Evolutionary conservation across 2,329 filamentous ascomycete genomes (phyloP).

Genomic region (Xylaria sp.): DNA sequence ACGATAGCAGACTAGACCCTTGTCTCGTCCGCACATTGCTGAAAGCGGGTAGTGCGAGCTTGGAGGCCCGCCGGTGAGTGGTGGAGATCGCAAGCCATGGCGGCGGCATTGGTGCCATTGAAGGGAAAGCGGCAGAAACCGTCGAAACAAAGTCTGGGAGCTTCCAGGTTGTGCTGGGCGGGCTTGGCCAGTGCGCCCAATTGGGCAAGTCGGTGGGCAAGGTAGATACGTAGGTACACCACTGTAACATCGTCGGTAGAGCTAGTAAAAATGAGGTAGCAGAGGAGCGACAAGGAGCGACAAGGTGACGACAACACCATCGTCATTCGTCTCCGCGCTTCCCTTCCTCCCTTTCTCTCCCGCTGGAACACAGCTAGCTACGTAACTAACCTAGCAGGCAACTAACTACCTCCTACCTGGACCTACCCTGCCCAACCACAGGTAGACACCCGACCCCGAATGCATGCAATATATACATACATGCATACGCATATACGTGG

Average conservation of each 20-base stretch:
- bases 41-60: slow-evolving; percentile 18
- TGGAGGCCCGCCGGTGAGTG: slow-evolving; percentile 3
- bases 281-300: slow-evolving; percentile 4
- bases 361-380: too few relatives aligned
- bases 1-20: neutral
- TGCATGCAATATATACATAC: neutral
- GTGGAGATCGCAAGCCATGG: neutral
- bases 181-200: neutral
- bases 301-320: slow-evolving; percentile 30
- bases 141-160: too few relatives aligned
- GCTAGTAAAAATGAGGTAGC: too few relatives aligned
- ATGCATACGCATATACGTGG: too few relatives aligned
- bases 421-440: neutral
- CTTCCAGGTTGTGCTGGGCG: too few relatives aligned
- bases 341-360: slow-evolving; percentile 2
- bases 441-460: neutral
- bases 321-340: slow-evolving; percentile 6
- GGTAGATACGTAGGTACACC: too few relatives aligned
- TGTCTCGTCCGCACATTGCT: slow-evolving; percentile 2
- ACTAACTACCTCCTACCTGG: too few relatives aligned
- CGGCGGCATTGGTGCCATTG: too few relatives aligned
- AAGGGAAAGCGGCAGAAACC: too few relatives aligned
- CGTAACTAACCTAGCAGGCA: too few relatives aligned
- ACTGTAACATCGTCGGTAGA: too few relatives aligned
- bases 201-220: neutral